Base-by-base conservation (phyloP, 176 grass and related monocot species). In the Cocos nucifera region DNA sequence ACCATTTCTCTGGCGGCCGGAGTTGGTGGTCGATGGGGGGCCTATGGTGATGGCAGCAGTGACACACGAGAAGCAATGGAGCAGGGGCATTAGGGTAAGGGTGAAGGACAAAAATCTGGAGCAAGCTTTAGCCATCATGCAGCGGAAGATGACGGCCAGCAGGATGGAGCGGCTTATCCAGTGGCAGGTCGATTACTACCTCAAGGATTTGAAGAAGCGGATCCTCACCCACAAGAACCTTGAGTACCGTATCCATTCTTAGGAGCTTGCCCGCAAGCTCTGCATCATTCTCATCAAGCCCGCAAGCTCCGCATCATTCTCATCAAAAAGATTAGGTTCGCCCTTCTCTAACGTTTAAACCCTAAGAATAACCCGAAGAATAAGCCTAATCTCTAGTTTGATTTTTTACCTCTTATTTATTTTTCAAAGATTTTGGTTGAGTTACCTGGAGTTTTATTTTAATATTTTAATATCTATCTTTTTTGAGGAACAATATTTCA, bases 121-220 rank as follows among this genome's bases (percentile, higher is more conserved):
- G 57, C 76, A 63, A 52, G 93, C 93, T 49, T 73, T 98, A 35
- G 3, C 28, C 51, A 0, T 88, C 56, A 98, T 98, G 87, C 76
- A 85, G 53, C 76, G 87, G 72, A 85, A 82, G 78, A 89, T 98
- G 75, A 69, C 73, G 29, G 78, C 73, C 4, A 98, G 93, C 57
- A 87, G 87, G 48, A 92, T 98, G 67, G 93, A 98, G 71, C 64
- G 93, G 32, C 76, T 98, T 24, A 92, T 89, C 76, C 62, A 50
- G 49, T 62, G 76, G 54, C 84, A 59, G 49, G 73, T 77, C 15
- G 59, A 78, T 48, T 56, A 86, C 65, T 87, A 98, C 66, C 53
- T 98, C 62, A 98, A 98, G 87, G 73, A 98, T 67, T 88, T 87
- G 18, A 84, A 92, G 81, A 98, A 92, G 82, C 85, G 85, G 53